Base-by-base conservation (phyloP, 2,329 filamentous ascomycete genomes). In the Ophiostoma pallidulum region DNA sequence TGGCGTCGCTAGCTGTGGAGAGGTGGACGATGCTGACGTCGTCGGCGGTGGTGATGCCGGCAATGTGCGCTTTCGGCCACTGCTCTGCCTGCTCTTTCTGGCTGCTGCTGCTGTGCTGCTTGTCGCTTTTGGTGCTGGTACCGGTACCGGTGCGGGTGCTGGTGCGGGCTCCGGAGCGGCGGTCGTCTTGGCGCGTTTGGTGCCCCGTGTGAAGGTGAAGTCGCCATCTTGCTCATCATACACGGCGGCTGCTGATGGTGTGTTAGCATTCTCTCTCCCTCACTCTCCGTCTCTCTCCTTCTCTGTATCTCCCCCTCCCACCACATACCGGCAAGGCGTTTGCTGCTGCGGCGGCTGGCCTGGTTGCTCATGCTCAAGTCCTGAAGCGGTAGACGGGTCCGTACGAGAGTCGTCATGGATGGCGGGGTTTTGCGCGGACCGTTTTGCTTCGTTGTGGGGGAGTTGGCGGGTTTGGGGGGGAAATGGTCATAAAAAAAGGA, bases 171-270 rank as follows among this genome's bases (percentile, higher is more conserved):
- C 42, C 10, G 33, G 65, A 40, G 68, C 64, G 18, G 65, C 61
- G 49, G 72, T 71, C 37, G 75, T 74, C 66, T 83, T 87, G 51
- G 73, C 71, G 58, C 77, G 68, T 60, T 85, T 85, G 10, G 80
- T 71, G 52, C 74, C 80, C 56, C 84, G 77, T 53, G 81, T 79
- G 62, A 89, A 90, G 49, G 79, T 71, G 57, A 90, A 90, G 53
- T 86, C 86, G 57, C 84, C 85, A 67, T 86, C 81, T 58, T 84
- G 77, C 63, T 90, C 84, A 57, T 86, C 82, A 57, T 82, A 83
- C 52, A 66, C 71, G 41, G 59, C 57, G 43, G 58, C 48, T 47
- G 57, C 61, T 60, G 8, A 4, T n/a, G 48, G 40, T 12, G 32
- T 12, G 55, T 60, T 48, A 58, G 57, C 38, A 51, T 26, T 38